Conservation (phyloP, 1,284 basidiomycete genomes). For the Stygiomarasmius scandens region DNA sequence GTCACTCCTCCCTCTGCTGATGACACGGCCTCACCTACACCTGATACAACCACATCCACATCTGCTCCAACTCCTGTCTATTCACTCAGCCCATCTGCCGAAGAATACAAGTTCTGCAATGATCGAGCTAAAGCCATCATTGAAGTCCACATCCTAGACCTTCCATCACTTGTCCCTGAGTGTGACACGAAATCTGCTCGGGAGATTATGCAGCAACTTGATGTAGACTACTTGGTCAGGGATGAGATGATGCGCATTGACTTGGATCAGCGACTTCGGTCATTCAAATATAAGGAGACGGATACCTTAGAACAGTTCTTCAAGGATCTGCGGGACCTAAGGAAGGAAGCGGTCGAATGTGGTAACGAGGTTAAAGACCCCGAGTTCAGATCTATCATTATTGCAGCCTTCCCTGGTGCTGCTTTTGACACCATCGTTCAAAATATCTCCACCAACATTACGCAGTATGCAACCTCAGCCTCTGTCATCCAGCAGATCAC, state of each 20-base stretch:
- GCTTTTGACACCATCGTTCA: conserved; percentile 10
- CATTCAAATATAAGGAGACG: background rate
- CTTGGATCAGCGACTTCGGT: background rate
- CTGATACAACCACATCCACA: background rate
- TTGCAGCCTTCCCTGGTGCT: background rate
- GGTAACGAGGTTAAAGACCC: background rate
- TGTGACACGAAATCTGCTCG: background rate
- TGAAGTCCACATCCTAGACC: background rate
- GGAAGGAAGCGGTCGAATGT: conserved; percentile 1
- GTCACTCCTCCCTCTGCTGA: background rate
- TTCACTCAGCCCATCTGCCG: background rate
- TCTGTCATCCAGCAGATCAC: conserved; percentile 11
- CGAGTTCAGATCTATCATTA: conserved; percentile 1
- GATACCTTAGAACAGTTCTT: conserved; percentile 5
- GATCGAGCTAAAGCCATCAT: conserved; percentile 5
- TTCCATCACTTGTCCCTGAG: background rate
- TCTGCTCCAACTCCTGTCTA: conserved; percentile 5
- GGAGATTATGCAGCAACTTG: background rate
- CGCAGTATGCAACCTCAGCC: background rate
- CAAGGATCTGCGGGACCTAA: background rate
- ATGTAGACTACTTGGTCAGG: background rate
- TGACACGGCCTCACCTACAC: background rate
- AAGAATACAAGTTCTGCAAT: conserved; percentile 6
- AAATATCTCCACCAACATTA: background rate
- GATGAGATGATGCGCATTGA: background rate